Percentiles rank a stretch among this genome's conserved stretches.
These are phyloP conservation scores for Metrosideros polymorpha DNA, from an alignment of 441 rosid species.

Conservation along the genomic window DNA sequence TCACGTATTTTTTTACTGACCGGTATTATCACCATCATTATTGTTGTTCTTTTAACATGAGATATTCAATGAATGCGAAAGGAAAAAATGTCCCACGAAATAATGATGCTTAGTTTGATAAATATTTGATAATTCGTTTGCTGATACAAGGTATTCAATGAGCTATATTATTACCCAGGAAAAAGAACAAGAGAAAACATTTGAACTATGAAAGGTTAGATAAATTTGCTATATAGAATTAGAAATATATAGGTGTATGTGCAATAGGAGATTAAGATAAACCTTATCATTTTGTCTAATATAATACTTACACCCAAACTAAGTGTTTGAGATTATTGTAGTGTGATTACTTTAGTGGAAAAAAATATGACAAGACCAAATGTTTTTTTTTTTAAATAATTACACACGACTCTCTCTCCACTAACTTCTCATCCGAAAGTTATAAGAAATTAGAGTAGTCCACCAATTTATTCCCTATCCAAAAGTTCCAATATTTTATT, in stretches of 20 bases:
- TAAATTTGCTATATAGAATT: neutral
- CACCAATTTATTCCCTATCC: neutral
- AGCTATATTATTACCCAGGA: neutral
- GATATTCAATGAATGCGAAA: neutral
- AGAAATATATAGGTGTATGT: neutral
- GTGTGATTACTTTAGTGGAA: neutral
- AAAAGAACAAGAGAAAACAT: neutral
- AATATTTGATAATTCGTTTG: neutral
- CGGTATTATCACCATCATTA: neutral
- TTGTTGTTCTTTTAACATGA: neutral
- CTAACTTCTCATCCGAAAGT: neutral
- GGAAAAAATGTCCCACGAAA: neutral
- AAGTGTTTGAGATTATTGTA: neutral
- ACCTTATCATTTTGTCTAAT: neutral
- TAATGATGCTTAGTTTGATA: neutral
- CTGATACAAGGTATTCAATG: neutral
- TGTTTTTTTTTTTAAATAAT: no score
- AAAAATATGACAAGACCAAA: neutral
- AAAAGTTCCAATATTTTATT: neutral
- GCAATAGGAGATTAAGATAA: neutral
- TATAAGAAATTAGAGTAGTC: neutral
- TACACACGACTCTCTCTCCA: no score
- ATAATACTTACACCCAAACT: neutral
- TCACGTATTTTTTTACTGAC: neutral
- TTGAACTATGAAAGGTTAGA: neutral